Percentiles rank a stretch among this genome's conserved stretches.
Evolutionary conservation across 179 eudicot species (phyloP).

Genomic region (Spinacia oleracea): DNA sequence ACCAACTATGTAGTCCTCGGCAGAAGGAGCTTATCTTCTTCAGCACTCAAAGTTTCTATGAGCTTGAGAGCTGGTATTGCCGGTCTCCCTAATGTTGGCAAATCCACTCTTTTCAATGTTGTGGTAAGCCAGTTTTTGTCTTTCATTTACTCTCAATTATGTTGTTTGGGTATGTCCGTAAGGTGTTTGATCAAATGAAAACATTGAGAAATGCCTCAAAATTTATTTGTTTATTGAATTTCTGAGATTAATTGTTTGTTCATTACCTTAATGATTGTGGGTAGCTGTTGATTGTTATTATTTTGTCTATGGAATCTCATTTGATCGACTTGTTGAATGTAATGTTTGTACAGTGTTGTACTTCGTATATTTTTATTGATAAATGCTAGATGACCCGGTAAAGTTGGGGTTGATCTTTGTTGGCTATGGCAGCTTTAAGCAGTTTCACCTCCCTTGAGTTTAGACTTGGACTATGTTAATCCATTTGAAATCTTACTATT

Average conservation of each 20-base stretch:
- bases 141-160: not conserved
- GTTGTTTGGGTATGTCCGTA: slow-evolving; percentile 22
- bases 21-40: slow-evolving; percentile 43
- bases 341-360: not conserved
- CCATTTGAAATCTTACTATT: not conserved
- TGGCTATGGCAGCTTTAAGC: not conserved
- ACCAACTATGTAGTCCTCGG: slow-evolving; percentile 20
- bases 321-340: not conserved
- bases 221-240: not conserved
- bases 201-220: not conserved
- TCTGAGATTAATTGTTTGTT: not conserved
- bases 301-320: not conserved
- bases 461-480: not conserved
- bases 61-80: slow-evolving; percentile 95
- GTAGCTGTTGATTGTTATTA: not conserved
- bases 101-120: slow-evolving; percentile 98
- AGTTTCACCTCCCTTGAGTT: not conserved
- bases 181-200: slow-evolving; percentile 33
- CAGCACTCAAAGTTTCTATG: slow-evolving; percentile 68
- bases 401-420: not conserved
- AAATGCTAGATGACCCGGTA: not conserved
- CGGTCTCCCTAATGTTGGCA: slow-evolving; percentile 97
- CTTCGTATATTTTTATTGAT: not conserved
- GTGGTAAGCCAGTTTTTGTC: slow-evolving; percentile 51
- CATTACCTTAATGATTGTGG: not conserved